Conservation (phyloP, 306 rosid genomes). For the Crotalaria pallida region DNA sequence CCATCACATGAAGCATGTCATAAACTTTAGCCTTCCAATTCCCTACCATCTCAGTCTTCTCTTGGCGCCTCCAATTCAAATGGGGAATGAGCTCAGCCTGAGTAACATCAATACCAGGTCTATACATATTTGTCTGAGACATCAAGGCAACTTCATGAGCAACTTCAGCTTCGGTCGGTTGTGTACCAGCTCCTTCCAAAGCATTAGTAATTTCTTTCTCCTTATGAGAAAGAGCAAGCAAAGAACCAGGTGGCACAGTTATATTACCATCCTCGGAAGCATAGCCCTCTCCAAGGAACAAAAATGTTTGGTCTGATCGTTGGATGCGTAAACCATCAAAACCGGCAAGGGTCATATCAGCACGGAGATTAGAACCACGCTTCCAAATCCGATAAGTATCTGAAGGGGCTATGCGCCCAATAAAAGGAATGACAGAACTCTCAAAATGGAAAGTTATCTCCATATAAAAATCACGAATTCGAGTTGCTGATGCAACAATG, state of each 20-base stretch:
- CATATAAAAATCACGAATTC: constrained; percentile 97
- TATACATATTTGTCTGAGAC: constrained; percentile 95
- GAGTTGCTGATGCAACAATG: constrained; percentile 80
- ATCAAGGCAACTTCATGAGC: constrained; percentile 91
- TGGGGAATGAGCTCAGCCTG: constrained; percentile 97
- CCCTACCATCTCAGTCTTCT: constrained; percentile 94
- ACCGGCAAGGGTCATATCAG: constrained; percentile 99
- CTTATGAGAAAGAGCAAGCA: constrained; percentile 91
- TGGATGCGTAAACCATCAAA: constrained; percentile 96
- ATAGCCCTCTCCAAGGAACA: constrained; percentile 97
- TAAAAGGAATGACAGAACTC: constrained; percentile 96
- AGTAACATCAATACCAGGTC: constrained; percentile 98
- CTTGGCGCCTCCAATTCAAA: constrained; percentile 97
- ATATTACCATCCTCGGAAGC: constrained; percentile 71
- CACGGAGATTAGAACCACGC: constrained; percentile 97
- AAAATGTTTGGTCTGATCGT: constrained; percentile 89
- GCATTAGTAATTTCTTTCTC: constrained; percentile 96
- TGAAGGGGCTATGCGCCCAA: constrained; percentile 94
- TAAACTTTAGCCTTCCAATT: constrained; percentile 94
- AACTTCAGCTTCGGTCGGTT: constrained; percentile 93
- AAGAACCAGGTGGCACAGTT: constrained; percentile 72
- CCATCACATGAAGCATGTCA: constrained; percentile 98
- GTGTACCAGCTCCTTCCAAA: constrained; percentile 96
- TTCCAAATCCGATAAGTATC: constrained; percentile 99
- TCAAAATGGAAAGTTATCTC: constrained; percentile 97